Conservation (phyloP, 2,329 filamentous ascomycete genomes). For the Diaporthe sp. region DNA sequence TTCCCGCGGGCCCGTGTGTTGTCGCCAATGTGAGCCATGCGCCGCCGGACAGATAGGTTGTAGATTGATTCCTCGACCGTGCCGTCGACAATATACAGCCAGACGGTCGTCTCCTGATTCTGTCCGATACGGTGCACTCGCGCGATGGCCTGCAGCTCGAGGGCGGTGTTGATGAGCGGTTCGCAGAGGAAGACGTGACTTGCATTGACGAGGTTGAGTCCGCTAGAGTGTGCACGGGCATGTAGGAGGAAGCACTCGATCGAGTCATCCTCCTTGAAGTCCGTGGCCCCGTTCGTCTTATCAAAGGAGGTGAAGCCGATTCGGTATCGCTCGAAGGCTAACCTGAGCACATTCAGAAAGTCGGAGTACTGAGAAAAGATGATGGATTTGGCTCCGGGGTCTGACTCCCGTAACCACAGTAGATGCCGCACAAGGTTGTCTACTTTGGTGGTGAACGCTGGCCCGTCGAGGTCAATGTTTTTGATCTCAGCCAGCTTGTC, state of each 20-base stretch:
- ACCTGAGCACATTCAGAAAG: constrained; percentile 79
- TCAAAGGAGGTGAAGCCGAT: constrained; percentile 81
- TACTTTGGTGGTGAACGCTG: constrained; percentile 89
- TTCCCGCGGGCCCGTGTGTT: constrained; percentile 41
- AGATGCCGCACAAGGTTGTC: constrained; percentile 85
- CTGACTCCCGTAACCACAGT: constrained; percentile 84
- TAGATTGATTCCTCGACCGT: constrained; percentile 95
- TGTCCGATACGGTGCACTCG: constrained; percentile 96
- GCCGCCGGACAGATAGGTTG: constrained; percentile 81
- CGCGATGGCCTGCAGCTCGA: constrained; percentile 95
- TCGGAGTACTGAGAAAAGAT: constrained; percentile 90
- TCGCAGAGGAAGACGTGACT: constrained; percentile 96
- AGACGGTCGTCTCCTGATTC: constrained; percentile 87
- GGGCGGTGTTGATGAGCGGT: constrained; percentile 89
- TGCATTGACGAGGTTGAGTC: constrained; percentile 91
- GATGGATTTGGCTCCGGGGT: constrained; percentile 89
- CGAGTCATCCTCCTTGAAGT: constrained; percentile 79
- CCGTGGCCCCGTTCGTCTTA: constrained; percentile 73
- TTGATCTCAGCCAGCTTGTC: constrained; percentile 83
- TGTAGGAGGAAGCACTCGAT: constrained; percentile 90
- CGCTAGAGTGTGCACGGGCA: constrained; percentile 87
- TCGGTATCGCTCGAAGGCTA: constrained; percentile 75
- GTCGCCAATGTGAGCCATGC: constrained; percentile 78
- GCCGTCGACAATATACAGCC: constrained; percentile 91
- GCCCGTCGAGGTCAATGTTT: constrained; percentile 77